A percentile compares a stretch with the other conserved stretches of the same genome.
phyloP scores from a whole-genome alignment of 371 early-diverging fungal genomes.

The Funneliformis caledonium region DNA sequence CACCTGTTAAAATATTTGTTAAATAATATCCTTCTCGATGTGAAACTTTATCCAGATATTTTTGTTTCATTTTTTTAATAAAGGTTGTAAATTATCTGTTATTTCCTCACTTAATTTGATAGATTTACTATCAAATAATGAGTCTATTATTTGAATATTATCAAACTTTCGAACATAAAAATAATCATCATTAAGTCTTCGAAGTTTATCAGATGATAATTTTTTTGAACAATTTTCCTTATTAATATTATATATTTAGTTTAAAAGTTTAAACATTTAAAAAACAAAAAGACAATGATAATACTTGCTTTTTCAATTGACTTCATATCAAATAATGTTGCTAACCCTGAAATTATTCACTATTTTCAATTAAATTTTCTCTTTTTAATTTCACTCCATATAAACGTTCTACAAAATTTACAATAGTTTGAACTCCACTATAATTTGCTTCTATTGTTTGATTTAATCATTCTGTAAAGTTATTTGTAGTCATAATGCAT shows the following conservation, averaged over 20 bases:
- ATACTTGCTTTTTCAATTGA: slow-evolving; percentile 1
- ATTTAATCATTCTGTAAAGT: background rate
- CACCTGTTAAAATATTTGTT: background rate
- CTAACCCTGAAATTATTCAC: background rate
- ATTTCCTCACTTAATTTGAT: background rate
- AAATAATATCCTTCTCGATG: background rate
- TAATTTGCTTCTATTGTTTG: background rate
- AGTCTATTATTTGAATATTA: background rate
- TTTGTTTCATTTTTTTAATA: slow-evolving; percentile 17
- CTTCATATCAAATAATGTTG: background rate
- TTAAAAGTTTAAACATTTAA: too few species aligned
- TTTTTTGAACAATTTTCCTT: slow-evolving; percentile 10
- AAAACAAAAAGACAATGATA: too few species aligned
- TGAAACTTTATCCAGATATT: background rate
- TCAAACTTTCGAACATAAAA: slow-evolving; percentile 12
- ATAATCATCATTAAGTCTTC: background rate
- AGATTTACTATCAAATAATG: background rate
- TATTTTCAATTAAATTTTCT: background rate
- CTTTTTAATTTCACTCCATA: background rate
- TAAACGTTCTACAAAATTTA: background rate
- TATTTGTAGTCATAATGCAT: slow-evolving; percentile 7
- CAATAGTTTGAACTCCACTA: background rate
- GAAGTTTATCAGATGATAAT: background rate
- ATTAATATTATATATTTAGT: too few species aligned
- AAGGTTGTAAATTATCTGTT: background rate